Percentiles rank a stretch among this genome's conserved stretches.
These are phyloP conservation scores for Huntiella omanensis DNA, from an alignment of 2,329 filamentous ascomycete species.

Conservation along the genomic window DNA sequence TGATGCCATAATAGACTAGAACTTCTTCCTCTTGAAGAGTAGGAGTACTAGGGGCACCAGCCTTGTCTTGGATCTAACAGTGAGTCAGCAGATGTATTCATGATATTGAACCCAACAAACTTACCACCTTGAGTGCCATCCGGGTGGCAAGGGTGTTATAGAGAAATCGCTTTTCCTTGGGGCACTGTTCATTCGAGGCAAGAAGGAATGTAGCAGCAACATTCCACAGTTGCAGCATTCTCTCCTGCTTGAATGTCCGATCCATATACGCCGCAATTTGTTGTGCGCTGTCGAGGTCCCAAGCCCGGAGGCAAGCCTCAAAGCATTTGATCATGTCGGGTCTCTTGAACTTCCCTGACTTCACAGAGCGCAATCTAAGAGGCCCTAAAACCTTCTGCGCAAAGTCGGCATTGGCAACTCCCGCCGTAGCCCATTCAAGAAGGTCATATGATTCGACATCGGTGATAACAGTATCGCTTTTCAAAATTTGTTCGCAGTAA, in stretches of 20 bases:
- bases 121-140: constrained; percentile 9
- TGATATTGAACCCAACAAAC: not conserved
- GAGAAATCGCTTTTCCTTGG: constrained; percentile 29
- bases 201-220: constrained; percentile 34
- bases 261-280: constrained; percentile 37
- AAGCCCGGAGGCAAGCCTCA: constrained; percentile 32
- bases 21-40: constrained; percentile 27
- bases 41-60: constrained; percentile 1
- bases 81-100: not conserved
- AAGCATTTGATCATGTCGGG: constrained; percentile 29
- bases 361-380: constrained; percentile 23
- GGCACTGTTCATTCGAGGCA: constrained; percentile 27
- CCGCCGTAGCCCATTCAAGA: constrained; percentile 33
- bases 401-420: constrained; percentile 21
- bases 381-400: constrained; percentile 30
- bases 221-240: constrained; percentile 33
- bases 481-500: constrained; percentile 15
- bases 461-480: constrained; percentile 26
- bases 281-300: constrained; percentile 21
- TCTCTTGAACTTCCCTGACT: constrained; percentile 32
- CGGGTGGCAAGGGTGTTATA: constrained; percentile 29
- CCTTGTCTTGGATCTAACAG: constrained; percentile 6
- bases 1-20: constrained; percentile 28
- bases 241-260: constrained; percentile 29
- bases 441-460: constrained; percentile 34